phyloP scores from a whole-genome alignment of 2,329 filamentous ascomycete genomes.

The Calonectria hongkongensis region DNA sequence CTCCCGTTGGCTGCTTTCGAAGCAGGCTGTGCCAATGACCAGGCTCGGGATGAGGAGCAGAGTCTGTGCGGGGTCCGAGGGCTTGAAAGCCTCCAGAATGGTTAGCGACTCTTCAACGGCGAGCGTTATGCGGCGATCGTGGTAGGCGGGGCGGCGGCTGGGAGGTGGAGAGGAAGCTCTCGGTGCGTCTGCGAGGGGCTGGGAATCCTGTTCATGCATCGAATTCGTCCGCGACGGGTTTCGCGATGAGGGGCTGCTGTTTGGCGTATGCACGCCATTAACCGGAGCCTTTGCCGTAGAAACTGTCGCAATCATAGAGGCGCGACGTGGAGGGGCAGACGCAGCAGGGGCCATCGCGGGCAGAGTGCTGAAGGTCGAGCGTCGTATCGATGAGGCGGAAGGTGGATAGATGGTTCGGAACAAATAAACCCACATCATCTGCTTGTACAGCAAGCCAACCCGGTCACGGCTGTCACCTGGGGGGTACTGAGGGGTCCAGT shows the following conservation, averaged over 20 bases:
- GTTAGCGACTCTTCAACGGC: conserved; percentile 75
- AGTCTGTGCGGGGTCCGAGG: conserved; percentile 75
- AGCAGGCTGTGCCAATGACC: conserved; percentile 76
- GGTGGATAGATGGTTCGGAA: conserved; percentile 78
- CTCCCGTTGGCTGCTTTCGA: conserved; percentile 71
- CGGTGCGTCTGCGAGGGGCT: conserved; percentile 41
- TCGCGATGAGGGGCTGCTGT: conserved; percentile 59
- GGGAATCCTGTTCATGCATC: conserved; percentile 61
- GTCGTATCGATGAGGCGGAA: conserved; percentile 54
- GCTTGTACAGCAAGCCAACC: conserved; percentile 76
- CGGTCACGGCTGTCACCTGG: conserved; percentile 73
- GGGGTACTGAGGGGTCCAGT: conserved; percentile 82
- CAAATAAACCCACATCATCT: conserved; percentile 80
- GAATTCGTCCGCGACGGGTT: conserved; percentile 63
- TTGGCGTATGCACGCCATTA: conserved; percentile 48
- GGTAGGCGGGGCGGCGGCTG: conserved; percentile 67
- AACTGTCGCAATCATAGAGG: conserved; percentile 60
- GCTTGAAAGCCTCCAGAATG: conserved; percentile 73
- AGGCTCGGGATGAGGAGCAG: conserved; percentile 77
- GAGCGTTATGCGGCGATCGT: conserved; percentile 70
- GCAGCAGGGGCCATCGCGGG: conserved; percentile 48
- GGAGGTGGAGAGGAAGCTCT: conserved; percentile 66
- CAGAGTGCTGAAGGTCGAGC: conserved; percentile 56
- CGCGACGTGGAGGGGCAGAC: conserved; percentile 55
- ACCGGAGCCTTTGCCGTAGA: conserved; percentile 47